Percentiles rank a stretch among this genome's conserved stretches.
These are phyloP conservation scores for Hibiscus trionum DNA, from an alignment of 345 rosid genomes.

Conservation along the genomic window DNA sequence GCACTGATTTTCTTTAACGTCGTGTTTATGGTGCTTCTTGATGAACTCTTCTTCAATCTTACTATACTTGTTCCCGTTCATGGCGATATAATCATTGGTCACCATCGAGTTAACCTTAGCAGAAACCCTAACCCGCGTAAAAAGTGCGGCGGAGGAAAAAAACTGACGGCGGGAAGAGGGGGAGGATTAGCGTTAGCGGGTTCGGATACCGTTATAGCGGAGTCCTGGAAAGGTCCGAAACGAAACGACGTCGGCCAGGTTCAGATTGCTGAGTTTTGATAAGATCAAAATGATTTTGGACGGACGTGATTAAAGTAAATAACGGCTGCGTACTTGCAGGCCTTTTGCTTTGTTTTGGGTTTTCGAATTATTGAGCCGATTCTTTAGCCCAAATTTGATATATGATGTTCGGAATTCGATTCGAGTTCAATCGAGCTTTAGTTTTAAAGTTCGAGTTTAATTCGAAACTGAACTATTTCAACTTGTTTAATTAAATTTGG, in stretches of 20 bases:
- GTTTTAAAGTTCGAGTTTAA: neutral
- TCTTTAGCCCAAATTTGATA: neutral
- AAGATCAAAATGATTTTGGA: neutral
- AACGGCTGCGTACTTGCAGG: neutral
- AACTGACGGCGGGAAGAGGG: neutral
- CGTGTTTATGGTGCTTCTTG: slow-evolving; percentile 53
- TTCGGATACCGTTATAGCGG: neutral
- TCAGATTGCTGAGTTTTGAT: neutral
- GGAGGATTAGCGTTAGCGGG: neutral
- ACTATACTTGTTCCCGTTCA: slow-evolving; percentile 31
- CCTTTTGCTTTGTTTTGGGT: neutral
- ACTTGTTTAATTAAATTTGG: neutral
- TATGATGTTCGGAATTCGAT: neutral
- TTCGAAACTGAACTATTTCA: neutral
- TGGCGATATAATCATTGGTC: slow-evolving; percentile 22
- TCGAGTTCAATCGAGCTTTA: neutral
- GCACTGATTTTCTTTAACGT: slow-evolving; percentile 65
- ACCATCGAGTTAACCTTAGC: slow-evolving; percentile 18
- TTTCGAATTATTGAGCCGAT: neutral
- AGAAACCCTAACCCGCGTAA: neutral
- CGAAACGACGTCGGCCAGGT: slow-evolving; percentile 22
- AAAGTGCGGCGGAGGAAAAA: neutral
- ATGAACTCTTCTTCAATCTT: slow-evolving; percentile 46
- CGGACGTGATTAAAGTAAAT: neutral
- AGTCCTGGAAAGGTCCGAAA: slow-evolving; percentile 15